These are phyloP conservation scores for Hordeum marinum DNA, from an alignment of 176 grass and related monocot species.

Conservation along the genomic window DNA sequence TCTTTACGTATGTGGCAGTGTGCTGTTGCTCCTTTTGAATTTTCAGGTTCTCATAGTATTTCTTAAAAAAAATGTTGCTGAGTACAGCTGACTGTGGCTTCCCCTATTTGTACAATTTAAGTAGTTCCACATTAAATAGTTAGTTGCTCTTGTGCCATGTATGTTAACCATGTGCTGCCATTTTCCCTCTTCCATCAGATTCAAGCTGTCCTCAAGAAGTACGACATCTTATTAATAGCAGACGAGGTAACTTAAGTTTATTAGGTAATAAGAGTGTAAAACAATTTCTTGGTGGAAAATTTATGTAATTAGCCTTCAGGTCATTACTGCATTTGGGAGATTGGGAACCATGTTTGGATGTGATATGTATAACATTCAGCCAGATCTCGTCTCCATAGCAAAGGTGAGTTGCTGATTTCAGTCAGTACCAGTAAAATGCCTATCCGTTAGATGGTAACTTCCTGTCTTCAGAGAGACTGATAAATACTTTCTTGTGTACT, in stretches of 20 bases:
- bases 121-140: neutral
- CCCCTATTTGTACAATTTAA: neutral
- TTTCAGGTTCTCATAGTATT: neutral
- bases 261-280: neutral
- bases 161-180: neutral
- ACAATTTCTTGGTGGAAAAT: neutral
- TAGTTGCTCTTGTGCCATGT: neutral
- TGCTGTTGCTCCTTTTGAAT: neutral
- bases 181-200: slow-evolving; percentile 42
- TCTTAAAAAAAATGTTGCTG: neutral
- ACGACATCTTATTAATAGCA: slow-evolving; percentile 88
- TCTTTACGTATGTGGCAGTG: neutral
- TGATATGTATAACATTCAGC: slow-evolving; percentile 80
- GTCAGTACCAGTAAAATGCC: neutral
- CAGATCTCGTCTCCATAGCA: slow-evolving; percentile 91
- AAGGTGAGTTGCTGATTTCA: slow-evolving; percentile 45
- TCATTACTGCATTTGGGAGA: slow-evolving; percentile 94
- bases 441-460: neutral
- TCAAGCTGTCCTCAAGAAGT: slow-evolving; percentile 86
- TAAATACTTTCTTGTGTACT: neutral
- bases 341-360: slow-evolving; percentile 92
- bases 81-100: neutral
- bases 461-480: neutral
- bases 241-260: slow-evolving; percentile 64
- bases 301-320: slow-evolving; percentile 38